Conservation (phyloP, 1,284 basidiomycete genomes). For the Paramarasmius palmivorus region DNA sequence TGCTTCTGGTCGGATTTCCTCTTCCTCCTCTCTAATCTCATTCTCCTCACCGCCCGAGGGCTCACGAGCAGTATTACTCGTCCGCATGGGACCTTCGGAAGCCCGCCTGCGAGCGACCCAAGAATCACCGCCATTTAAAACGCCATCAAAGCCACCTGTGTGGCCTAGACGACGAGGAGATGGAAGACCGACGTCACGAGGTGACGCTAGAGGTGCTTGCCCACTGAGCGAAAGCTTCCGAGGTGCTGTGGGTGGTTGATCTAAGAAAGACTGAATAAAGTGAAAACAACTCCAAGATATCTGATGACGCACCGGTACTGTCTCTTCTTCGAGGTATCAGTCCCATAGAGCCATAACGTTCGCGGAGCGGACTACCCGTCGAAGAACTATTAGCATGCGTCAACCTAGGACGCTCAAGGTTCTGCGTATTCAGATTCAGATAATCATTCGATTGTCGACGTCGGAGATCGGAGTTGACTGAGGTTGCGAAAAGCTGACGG, state of each 20-base stretch:
- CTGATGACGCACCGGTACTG: constrained; percentile 52
- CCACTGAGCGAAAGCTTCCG: constrained; percentile 73
- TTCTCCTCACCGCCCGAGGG: constrained; percentile 39
- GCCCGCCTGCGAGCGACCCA: constrained; percentile 64
- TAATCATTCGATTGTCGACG: constrained; percentile 77
- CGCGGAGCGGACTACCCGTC: constrained; percentile 59
- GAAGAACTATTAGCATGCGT: constrained; percentile 44
- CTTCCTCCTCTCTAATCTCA: constrained; percentile 62
- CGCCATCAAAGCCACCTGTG: constrained; percentile 68
- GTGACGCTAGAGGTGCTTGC: constrained; percentile 50
- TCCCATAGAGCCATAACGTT: constrained; percentile 52
- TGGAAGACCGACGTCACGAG: constrained; percentile 58
- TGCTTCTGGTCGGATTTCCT: constrained; percentile 30
- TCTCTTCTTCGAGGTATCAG: constrained; percentile 64
- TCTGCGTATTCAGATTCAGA: constrained; percentile 52
- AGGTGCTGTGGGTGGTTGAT: constrained; percentile 48
- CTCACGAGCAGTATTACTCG: constrained; percentile 38
- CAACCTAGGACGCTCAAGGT: constrained; percentile 58
- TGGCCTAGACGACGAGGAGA: constrained; percentile 69
- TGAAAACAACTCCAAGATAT: constrained; percentile 8
- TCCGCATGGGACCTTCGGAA: constrained; percentile 50
- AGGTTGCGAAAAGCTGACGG: constrained; percentile 65
- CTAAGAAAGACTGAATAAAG: constrained; percentile 29
- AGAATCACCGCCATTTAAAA: constrained; percentile 63
- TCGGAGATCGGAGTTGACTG: constrained; percentile 79